Evolutionary conservation across 179 eudicot species (phyloP), one percentile per base, ranked within the genome.

Genomic region (Spergularia azorica): DNA sequence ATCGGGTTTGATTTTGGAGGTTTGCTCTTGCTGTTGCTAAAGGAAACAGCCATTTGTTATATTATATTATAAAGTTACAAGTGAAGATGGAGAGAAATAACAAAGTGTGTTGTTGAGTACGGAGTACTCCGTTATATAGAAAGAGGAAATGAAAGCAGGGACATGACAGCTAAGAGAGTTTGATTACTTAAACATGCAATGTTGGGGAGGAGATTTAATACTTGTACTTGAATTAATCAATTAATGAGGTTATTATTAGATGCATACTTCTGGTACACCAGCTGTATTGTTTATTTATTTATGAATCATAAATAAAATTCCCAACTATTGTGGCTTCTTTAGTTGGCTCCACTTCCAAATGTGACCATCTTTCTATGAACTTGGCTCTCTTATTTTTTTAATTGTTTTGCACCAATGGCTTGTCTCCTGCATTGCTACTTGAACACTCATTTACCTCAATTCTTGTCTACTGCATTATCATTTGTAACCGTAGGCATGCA

Each of bases 1-100:
- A 78, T 71, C 1, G 71, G 64, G 76, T 78, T 51, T 5, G 80
- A 18, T 78, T 71, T 71, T 1, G 76, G 63, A 18, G 80, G 32
- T 1, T 26, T 26, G 32, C 32, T 10, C 26, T 39, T 63, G 9
- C 4, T 9, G 15, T 56, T 38, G 39, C 46, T 71, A 36, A 59
- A 71, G 14, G 57, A 70, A 64, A 54, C 26, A 13, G 71, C 63
- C 76, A 71, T 78, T 12, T 21, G 32, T 26, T 26, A 21, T 21
- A 21, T 26, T 26, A 21, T 21, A 21, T 21, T 21, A 21, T 6
- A 2, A 9, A 3, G 14, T 65, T 38, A 6, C 5, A 6, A 20
- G 16, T 36, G 48, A 65, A 36, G 18, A 4, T 38, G 9, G 17
- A n/a, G 38, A 14, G 15, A 11, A 14, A 54, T 21, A 21, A 21